phyloP scores from a whole-genome alignment of 2,329 filamentous ascomycete genomes.

The Cytospora schulzeri region DNA sequence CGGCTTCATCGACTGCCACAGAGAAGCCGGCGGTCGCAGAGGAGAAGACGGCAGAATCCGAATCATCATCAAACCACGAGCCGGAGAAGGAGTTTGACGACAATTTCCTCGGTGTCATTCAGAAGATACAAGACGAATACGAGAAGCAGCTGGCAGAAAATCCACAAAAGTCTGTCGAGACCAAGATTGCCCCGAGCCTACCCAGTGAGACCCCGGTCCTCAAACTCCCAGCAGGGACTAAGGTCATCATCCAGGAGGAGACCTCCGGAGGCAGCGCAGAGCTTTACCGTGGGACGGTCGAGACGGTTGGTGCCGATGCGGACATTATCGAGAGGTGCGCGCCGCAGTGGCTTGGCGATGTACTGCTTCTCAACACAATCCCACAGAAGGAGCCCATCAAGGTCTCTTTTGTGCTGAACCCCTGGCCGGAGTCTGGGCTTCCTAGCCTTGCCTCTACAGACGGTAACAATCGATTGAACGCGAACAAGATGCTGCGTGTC shows the following conservation, averaged over 20 bases:
- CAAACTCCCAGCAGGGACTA: conserved; percentile 68
- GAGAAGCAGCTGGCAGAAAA: conserved; percentile 64
- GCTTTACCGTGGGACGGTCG: conserved; percentile 87
- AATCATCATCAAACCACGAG: conserved; percentile 60
- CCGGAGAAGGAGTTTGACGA: conserved; percentile 72
- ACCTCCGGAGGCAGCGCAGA: conserved; percentile 73
- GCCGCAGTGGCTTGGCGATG: conserved; percentile 89
- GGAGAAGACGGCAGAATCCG: conserved; percentile 73
- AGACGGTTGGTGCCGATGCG: conserved; percentile 72
- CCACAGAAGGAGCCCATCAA: conserved; percentile 92
- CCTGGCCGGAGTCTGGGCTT: conserved; percentile 69
- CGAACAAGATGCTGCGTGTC: conserved; percentile 93
- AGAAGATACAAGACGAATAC: conserved; percentile 73
- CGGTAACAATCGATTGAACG: conserved; percentile 88
- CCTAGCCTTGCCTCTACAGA: conserved; percentile 75
- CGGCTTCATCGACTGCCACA: conserved; percentile 64
- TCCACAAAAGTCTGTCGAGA: conserved; percentile 59
- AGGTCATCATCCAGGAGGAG: conserved; percentile 71
- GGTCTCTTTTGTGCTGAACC: conserved; percentile 89
- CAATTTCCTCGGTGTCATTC: conserved; percentile 71
- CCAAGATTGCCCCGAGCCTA: conserved; percentile 67
- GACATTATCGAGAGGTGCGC: conserved; percentile 84
- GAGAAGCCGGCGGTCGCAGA: conserved; percentile 75
- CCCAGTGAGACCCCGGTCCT: conserved; percentile 76
- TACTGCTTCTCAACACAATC: conserved; percentile 79